These are phyloP conservation scores for Plantago coronopus DNA, from an alignment of 305 asterid species.

Conservation along the genomic window DNA sequence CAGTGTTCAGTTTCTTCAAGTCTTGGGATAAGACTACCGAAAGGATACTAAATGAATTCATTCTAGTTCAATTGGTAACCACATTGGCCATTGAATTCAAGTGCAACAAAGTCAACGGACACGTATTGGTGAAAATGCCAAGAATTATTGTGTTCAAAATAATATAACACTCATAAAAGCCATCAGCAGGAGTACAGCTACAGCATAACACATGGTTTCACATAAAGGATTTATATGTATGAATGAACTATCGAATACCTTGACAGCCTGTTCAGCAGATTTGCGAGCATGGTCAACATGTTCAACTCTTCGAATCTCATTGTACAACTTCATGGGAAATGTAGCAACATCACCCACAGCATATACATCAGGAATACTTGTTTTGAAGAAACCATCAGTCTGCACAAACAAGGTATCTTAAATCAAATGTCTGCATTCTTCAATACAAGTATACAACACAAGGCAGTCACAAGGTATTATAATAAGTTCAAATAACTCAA, in stretches of 20 bases:
- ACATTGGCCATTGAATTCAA: too few species aligned
- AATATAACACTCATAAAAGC: too few species aligned
- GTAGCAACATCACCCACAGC: constrained; percentile 99
- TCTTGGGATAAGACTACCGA: neutral
- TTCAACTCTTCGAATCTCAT: constrained; percentile 84
- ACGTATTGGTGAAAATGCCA: too few species aligned
- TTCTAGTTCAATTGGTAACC: too few species aligned
- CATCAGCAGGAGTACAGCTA: too few species aligned
- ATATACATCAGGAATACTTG: constrained; percentile 73
- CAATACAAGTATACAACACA: neutral
- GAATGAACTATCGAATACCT: constrained; percentile 42
- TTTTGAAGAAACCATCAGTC: constrained; percentile 87
- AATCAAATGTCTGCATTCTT: neutral
- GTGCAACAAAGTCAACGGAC: too few species aligned
- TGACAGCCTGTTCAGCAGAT: constrained; percentile 98
- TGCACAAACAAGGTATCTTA: constrained; percentile 35
- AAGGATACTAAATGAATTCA: neutral
- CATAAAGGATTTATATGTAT: neutral
- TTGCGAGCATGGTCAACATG: constrained; percentile 96
- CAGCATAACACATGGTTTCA: neutral
- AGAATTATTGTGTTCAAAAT: too few species aligned
- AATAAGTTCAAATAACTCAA: neutral
- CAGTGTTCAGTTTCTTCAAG: neutral
- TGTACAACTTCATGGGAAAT: constrained; percentile 85
- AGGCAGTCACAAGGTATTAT: neutral